Evolutionary conservation across 345 rosid genomes (phyloP), one percentile per base, ranked within the genome.

Genomic region (Trapa incisa): DNA sequence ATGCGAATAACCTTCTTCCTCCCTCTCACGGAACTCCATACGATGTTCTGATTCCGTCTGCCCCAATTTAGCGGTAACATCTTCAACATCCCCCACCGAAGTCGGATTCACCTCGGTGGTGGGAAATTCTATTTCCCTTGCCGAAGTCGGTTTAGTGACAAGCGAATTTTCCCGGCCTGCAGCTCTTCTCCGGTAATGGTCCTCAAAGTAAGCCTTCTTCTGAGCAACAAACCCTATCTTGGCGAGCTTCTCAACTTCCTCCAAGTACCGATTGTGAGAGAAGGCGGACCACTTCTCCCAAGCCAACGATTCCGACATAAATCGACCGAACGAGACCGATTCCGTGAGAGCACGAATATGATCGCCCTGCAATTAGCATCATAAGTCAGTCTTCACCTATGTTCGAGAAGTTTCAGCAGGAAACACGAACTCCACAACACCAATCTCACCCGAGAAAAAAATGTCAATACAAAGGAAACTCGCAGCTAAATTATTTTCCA

Each of bases 231-330:
- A 79, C 45, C 99, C 99, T 39, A 96, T 95, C 74, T 80, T 89
- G 2, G 95, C 84, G 62, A 80, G 84, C 72, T 78, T 89, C 84
- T 91, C 88, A 1, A 83, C 91, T 76, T 94, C 99, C 76, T 94
- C 97, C 71, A 89, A 72, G 81, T 89, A 85, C 54, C 88, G 95
- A 37, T 94, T 94, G 81, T 87, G 91, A 70, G 95, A 84, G 70
- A 94, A 94, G 48, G 95, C 74, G 69, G 99, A 94, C 94, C 94
- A 91, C 69, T 85, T 90, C 81, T 79, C 96, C 99, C 97, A 91
- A 48, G 83, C 82, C 67, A 94, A 68, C 37, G 91, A 69, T 72
- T 91, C 99, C n/a, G 92, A 80, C 82, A 85, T 77, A 52, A 80
- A 94, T 80, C 95, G 84, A 71, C 97, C 97, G 33, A 94, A 89